Base-by-base conservation (phyloP, 306 rosid genomes). In the Quercus dentata region DNA sequence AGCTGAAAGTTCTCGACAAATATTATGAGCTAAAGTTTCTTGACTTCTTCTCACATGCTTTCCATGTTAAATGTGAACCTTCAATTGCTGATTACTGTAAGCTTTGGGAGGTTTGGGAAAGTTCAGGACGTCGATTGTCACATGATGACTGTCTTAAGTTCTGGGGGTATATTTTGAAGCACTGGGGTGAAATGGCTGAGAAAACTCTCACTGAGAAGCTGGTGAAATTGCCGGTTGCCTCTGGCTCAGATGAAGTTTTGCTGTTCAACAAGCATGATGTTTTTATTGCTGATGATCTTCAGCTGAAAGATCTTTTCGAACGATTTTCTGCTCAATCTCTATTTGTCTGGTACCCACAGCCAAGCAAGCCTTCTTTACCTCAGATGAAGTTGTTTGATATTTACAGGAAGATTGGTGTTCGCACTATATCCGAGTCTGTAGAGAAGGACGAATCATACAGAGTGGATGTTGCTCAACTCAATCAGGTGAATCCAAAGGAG, bases 341-440 rank as follows among this genome's bases (percentile, higher is more conserved):
- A n/a, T 91, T 94, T 80, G 97, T 90, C 8, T 94, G 97, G 95
- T 86, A 78, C 81, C 97, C 95, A 64, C 87, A 64, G 65, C 79
- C 80, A 27, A 83, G 83, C 73, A 21, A 79, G 82, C 81, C 77
- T 25, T 81, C 79, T 55, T 65, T 80, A 41, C 70, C 87, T n/a
- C 75, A 89, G 51, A 58, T 75, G 5, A 56, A 80, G 30, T 56
- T 88, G 73, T 80, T 86, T 68, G 93, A 82, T 25, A 75, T 90
- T 4, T 93, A 87, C 76, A 72, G 73, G 71, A 81, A 85, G 30
- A 80, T 90, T 0, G 98, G 98, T 64, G 94, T 87, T 69, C 78
- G 76, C 13, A 77, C 81, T 11, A 88, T 90, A 61, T 93, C 97
- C 15, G 92, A 90, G 77, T 84, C 86, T 9, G 79, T 87, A 23